phyloP scores from a whole-genome alignment of 2,329 filamentous ascomycete genomes.

The Camillea tinctor region DNA sequence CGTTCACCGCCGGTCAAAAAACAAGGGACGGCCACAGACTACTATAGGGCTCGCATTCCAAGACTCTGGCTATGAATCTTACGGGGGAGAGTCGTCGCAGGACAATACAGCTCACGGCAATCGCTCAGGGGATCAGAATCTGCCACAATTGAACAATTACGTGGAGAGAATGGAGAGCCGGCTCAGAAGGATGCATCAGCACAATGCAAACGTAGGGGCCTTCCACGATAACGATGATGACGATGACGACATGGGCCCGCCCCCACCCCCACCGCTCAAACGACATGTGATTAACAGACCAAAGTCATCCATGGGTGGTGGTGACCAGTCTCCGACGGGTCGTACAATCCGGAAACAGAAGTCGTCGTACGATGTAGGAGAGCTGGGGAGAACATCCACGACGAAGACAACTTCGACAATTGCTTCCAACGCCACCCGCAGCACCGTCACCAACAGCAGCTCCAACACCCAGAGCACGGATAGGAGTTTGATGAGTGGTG shows the following conservation, averaged over 20 bases:
- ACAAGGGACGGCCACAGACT: slow-evolving; percentile 60
- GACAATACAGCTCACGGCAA: slow-evolving; percentile 43
- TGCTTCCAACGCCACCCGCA: slow-evolving; percentile 70
- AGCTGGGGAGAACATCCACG: slow-evolving; percentile 77
- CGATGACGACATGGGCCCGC: slow-evolving; percentile 21
- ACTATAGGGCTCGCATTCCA: slow-evolving; percentile 67
- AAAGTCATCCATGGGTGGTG: slow-evolving; percentile 57
- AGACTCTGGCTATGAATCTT: slow-evolving; percentile 62
- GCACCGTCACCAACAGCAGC: slow-evolving; percentile 61
- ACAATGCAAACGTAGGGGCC: slow-evolving; percentile 44
- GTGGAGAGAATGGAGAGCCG: slow-evolving; percentile 89
- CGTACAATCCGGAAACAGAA: slow-evolving; percentile 62
- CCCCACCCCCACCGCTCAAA: slow-evolving; percentile 45
- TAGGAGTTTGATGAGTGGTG: slow-evolving; percentile 89
- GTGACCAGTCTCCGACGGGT: slow-evolving; percentile 35
- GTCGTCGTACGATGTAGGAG: slow-evolving; percentile 76
- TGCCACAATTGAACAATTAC: slow-evolving; percentile 78
- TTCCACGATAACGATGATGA: slow-evolving; percentile 48
- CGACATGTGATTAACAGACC: slow-evolving; percentile 50
- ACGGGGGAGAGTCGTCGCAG: slow-evolving; percentile 53
- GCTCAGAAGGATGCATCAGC: slow-evolving; percentile 68
- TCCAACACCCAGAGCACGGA: slow-evolving; percentile 75
- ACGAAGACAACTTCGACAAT: slow-evolving; percentile 84
- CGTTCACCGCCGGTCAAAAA: slow-evolving; percentile 42
- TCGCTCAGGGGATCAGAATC: slow-evolving; percentile 50